A percentile compares a stretch with the other conserved stretches of the same genome.
phyloP scores from a whole-genome alignment of 2,329 filamentous ascomycete genomes.

The Phialemonium atrogriseum region DNA sequence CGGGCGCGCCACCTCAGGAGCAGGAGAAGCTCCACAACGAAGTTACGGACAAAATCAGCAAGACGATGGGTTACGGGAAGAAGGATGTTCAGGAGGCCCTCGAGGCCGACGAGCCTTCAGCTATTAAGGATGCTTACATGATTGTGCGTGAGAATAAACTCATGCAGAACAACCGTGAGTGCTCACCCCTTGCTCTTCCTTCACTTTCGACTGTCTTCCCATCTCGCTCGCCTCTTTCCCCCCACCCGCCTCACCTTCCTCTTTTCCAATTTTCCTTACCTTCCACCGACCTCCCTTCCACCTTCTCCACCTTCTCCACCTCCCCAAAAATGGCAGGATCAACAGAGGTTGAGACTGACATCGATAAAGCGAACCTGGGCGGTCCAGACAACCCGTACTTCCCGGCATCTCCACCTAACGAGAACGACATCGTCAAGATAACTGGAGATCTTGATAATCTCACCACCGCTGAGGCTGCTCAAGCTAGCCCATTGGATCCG shows the following conservation, averaged over 20 bases:
- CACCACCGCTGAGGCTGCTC: constrained; percentile 16
- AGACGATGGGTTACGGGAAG: constrained; percentile 95
- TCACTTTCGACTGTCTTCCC: constrained; percentile 13
- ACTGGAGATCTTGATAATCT: constrained; percentile 40
- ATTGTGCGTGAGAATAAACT: constrained; percentile 97
- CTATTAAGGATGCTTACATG: constrained; percentile 97
- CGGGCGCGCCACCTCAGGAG: constrained; percentile 66
- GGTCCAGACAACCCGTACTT: constrained; percentile 34
- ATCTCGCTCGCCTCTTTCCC: constrained; percentile 1
- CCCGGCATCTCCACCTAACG: constrained; percentile 36
- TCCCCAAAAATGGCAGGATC: too few species aligned
- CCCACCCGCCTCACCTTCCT: constrained; percentile 3
- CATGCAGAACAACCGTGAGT: constrained; percentile 89
- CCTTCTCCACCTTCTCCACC: too few species aligned
- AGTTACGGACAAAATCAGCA: constrained; percentile 91
- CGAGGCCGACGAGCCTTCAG: constrained; percentile 84
- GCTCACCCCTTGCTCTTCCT: constrained; percentile 12
- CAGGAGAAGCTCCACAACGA: constrained; percentile 87
- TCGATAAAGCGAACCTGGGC: constrained; percentile 36
- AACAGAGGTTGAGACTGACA: constrained; percentile 15
- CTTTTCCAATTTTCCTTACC: neutral
- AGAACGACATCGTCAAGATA: constrained; percentile 46
- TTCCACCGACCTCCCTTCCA: constrained; percentile 1
- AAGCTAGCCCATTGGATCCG: constrained; percentile 36
- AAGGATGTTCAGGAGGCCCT: constrained; percentile 93